Evolutionary conservation across 176 grass and related monocot genomes (phyloP), one percentile per base, ranked within the genome.

Genomic region (Calamus simplicifolius): DNA sequence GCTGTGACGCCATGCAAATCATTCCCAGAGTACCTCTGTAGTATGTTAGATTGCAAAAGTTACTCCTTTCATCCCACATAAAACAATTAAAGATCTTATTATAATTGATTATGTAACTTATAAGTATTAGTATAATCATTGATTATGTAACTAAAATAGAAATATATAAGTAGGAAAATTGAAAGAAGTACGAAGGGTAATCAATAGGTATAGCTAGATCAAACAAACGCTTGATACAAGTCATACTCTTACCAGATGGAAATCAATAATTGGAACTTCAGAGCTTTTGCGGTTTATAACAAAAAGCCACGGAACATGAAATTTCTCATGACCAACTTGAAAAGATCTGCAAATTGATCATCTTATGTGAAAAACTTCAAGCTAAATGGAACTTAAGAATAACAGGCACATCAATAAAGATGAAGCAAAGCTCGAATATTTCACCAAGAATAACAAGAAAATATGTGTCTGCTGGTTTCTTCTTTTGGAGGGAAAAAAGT

Each of bases 1-100:
- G 87, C 81, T 2, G 81, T 98, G 35, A 89, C 70, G 58, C 93
- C 93, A 81, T 92, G 87, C 73, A 98, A 69, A 89, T 98, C 93
- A 50, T 82, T 98, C 77, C 84, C 93, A 62, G 87, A 83, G 68
- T 92, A 98, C 55, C 75, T 88, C 93, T 98, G 80, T 26, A 78
- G 62, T 57, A 73, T 10, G 66, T 65, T 17, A 56, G 64, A 73
- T 53, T 56, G 25, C 17, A 80, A 23, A 73, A 52, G 35, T 43
- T 26, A 30, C 48, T 54, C 50, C 53, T 3, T 54, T 25, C 18
- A 30, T 23, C 18, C 52, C 54, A 28, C 77, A 79, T 18, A 54
- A 71, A 51, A 60, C 12, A 43, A 43, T 43, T 43, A 7, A 43
- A 43, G 67, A 55, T 57, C 25, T 29, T 56, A 54, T 17, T 19